These are phyloP conservation scores for Albophoma yamanashiensis DNA, from an alignment of 2,329 filamentous ascomycete genomes.

Conservation along the genomic window DNA sequence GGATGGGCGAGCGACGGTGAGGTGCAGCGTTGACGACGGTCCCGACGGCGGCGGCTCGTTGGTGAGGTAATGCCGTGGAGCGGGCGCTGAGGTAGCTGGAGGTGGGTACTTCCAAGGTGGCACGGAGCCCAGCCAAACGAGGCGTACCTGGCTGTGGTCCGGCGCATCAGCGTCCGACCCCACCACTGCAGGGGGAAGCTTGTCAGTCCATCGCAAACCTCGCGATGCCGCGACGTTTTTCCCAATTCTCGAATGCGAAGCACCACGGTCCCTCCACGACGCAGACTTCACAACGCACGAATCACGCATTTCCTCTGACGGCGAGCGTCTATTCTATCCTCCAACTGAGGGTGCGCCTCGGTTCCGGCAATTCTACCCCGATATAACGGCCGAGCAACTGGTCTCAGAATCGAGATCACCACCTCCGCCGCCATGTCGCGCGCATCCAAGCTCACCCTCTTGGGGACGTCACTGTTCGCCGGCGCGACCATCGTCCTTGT, in stretches of 20 bases:
- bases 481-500: constrained; percentile 72
- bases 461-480: constrained; percentile 66
- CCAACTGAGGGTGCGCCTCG: not conserved
- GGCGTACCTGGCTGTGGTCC: not conserved
- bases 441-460: constrained; percentile 77
- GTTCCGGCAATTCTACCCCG: not conserved
- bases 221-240: not conserved
- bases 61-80: not conserved
- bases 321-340: not conserved
- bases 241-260: not conserved
- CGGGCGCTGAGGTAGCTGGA: not conserved
- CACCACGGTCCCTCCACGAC: not conserved
- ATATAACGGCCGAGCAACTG: not conserved
- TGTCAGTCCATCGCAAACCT: not conserved
- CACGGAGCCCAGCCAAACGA: not conserved
- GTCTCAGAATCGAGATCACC: not conserved
- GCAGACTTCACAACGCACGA: not conserved
- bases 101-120: not conserved
- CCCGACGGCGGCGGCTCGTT: not conserved
- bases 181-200: not conserved
- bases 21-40: not conserved
- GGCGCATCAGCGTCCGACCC: not conserved
- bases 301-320: not conserved
- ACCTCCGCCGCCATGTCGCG: constrained; percentile 58
- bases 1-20: not conserved